Evolutionary conservation across 2,329 filamentous ascomycete species (phyloP), one percentile per base, ranked within the genome.

Genomic region (Sclerotinia subarctica): DNA sequence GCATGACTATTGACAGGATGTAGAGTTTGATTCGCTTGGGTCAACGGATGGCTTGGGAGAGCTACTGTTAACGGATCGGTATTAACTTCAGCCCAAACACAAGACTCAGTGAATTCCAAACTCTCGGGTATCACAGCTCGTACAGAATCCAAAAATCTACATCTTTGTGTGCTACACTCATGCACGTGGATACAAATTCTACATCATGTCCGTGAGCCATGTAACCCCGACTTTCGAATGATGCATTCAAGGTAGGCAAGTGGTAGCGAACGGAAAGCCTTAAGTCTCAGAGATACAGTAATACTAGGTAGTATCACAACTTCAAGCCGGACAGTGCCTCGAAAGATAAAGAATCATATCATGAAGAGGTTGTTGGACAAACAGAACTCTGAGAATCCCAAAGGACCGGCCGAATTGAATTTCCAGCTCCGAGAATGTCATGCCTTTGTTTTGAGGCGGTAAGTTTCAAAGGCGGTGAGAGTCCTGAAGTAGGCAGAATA

Each of bases 101-200:
- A 62, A 51, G 29, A 63, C 59, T 51, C 46, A 46, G 59, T 63
- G 59, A 63, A 51, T 51, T 52, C 46, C 59, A 63, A 51, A 51
- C 46, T 63, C 29, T 51, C 59, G 59, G 59, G 32, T 32, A 63
- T 52, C 59, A 63, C 59, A 63, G 59, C 59, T 63, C 29, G 59
- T 51, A 63, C 59, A 63, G 24, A 19, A 38, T 24, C 32, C 58
- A 10, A 49, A 49, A n/a, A 49, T n/a, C 29, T 32, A 29, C 58
- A 49, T 13, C 44, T 62, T 35, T 62, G 26, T 35, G 44, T 38
- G 19, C 44, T 35, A 38, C 58, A 49, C 58, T 49, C 58, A 62
- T 63, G 46, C 59, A 63, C 59, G 59, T 63, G 59, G 46, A 42
- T 51, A 51, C 59, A 51, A 38, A 63, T 63, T 26, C 59, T 52